These are phyloP conservation scores for Candida pseudocylindracea DNA, from an alignment of 1,139 yeast genomes.

Conservation along the genomic window DNA sequence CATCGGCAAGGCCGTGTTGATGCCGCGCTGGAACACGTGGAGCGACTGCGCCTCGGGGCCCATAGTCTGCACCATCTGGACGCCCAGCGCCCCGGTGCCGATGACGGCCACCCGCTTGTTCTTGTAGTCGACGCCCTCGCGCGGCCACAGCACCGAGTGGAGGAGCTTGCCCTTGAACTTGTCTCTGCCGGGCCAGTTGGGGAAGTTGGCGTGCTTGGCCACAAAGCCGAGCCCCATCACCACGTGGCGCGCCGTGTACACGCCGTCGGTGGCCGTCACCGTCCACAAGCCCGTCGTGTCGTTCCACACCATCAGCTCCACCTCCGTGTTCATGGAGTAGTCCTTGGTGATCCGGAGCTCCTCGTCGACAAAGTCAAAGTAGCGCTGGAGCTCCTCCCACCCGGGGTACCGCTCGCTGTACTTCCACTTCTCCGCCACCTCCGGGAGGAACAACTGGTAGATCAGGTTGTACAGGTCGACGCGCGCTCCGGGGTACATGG, in stretches of 20 bases:
- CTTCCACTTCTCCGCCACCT: neutral
- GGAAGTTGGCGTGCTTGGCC: too few species aligned
- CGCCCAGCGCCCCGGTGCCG: too few species aligned
- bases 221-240: too few species aligned
- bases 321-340: neutral
- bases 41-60: too few species aligned
- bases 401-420: neutral
- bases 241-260: too few species aligned
- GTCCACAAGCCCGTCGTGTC: too few species aligned
- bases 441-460: neutral
- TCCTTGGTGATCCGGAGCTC: neutral
- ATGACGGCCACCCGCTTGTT: too few species aligned
- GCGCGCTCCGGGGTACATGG: neutral
- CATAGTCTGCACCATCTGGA: too few species aligned
- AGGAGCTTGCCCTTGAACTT: neutral
- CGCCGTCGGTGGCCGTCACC: too few species aligned
- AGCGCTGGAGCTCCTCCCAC: neutral
- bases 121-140: slow-evolving; percentile 11
- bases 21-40: too few species aligned
- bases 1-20: too few species aligned
- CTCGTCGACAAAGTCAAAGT: neutral
- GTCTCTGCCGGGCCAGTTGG: too few species aligned
- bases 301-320: neutral
- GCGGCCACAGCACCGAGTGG: neutral
- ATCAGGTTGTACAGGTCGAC: neutral